Evolutionary conservation across 2,329 filamentous ascomycete species (phyloP).

Genomic region (Colletotrichum phormii): DNA sequence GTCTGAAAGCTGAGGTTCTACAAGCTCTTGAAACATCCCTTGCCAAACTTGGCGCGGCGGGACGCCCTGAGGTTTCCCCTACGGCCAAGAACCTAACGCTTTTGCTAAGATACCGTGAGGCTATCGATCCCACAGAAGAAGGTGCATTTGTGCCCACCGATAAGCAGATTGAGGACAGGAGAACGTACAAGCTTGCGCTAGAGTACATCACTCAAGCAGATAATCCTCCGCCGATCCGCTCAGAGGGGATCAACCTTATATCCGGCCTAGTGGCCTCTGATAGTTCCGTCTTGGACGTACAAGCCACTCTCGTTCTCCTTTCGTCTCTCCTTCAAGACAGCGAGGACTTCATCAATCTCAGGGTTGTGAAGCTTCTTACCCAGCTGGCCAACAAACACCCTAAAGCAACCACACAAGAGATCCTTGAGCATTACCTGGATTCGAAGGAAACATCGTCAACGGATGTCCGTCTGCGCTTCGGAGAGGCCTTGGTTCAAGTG

Average conservation of each 20-base stretch:
- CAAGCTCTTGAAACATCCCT: constrained; percentile 62
- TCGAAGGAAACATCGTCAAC: constrained; percentile 66
- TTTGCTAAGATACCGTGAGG: constrained; percentile 66
- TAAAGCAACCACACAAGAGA: constrained; percentile 69
- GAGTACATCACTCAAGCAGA: constrained; percentile 72
- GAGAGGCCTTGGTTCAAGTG: constrained; percentile 74
- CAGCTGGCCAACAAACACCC: constrained; percentile 72
- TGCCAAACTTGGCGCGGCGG: constrained; percentile 52
- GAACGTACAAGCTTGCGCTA: constrained; percentile 71
- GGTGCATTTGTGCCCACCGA: constrained; percentile 52
- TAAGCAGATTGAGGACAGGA: constrained; percentile 68
- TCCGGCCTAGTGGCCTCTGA: constrained; percentile 65
- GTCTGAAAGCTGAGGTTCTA: constrained; percentile 55
- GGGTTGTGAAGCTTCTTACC: constrained; percentile 74
- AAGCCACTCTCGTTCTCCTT: constrained; percentile 71
- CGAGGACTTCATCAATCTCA: constrained; percentile 78
- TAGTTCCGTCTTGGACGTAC: constrained; percentile 74
- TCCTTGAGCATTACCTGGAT: constrained; percentile 77
- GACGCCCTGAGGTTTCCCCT: constrained; percentile 56
- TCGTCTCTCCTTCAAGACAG: constrained; percentile 72
- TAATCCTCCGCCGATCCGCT: constrained; percentile 74
- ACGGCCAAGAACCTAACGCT: constrained; percentile 68
- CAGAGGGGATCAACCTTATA: constrained; percentile 72
- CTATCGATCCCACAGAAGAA: constrained; percentile 59
- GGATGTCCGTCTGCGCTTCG: constrained; percentile 75